Evolutionary conservation across 1,284 basidiomycete species (phyloP), one percentile per base, ranked within the genome.

Genomic region (Prillingera fragicola): DNA sequence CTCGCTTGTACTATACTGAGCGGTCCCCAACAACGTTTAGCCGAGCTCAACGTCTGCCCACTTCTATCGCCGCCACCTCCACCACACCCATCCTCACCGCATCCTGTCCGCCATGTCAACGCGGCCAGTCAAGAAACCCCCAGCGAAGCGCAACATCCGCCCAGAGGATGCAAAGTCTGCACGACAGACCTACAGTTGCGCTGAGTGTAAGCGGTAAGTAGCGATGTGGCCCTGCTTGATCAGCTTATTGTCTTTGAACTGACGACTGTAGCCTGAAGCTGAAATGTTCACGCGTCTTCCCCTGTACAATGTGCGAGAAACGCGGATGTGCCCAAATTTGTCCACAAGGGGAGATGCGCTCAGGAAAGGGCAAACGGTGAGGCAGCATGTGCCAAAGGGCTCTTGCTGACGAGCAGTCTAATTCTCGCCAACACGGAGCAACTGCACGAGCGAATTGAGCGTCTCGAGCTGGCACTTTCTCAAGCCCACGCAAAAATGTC

Each of bases 251-350:
- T 8, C 18, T 41, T 12, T 24, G 33, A 15, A 19, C 43, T 52
- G 33, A 48, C 25, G 12, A 15, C 8, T 12, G 18, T 35, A 65
- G 65, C 25, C 45, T 68, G 23, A 68, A 68, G 43, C 54, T 68
- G 38, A 68, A 65, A 40, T 68, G 65, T 38, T 66, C 65, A 18
- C 53, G 63, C 36, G 51, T 50, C 27, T 70, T 66, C 66, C 68
- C 68, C 7, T 70, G 68, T 41, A 59, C 58, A 4, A 61, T 60
- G 7, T 70, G 68, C 61, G 60, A 56, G 23, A 63, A 66, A 38
- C 52, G 70, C 29, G 68, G 68, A 13, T 67, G 65, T 28, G 64
- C 60, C 8, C 62, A 66, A 46, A 66, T 70, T 28, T 70, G 68
- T 49, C 68, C 68, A 8, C 61, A 59, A 33, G 65, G 66, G 5